Conservation (phyloP, 768 basidiomycete species). For the Calocybe gangraenosa region DNA sequence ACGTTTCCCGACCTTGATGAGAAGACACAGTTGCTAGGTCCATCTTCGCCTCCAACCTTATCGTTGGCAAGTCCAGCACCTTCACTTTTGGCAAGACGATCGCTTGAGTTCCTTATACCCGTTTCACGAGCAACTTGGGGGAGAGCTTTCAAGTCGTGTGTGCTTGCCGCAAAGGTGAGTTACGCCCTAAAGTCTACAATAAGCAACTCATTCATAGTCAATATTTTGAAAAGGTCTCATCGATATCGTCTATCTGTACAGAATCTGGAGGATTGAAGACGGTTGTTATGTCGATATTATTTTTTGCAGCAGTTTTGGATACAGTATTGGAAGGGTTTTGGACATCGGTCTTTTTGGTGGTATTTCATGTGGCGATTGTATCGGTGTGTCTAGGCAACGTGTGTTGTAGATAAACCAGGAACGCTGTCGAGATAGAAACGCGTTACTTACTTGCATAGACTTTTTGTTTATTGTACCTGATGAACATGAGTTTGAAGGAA, state of each 20-base stretch:
- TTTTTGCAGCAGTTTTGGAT: constrained; percentile 23
- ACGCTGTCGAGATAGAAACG: not conserved
- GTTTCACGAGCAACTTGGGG: constrained; percentile 11
- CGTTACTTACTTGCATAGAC: not conserved
- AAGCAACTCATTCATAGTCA: not conserved
- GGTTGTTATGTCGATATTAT: constrained; percentile 11
- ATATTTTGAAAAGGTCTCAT: no score
- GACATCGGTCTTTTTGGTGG: constrained; percentile 17
- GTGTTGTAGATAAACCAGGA: constrained; percentile 5
- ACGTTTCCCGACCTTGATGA: constrained; percentile 3
- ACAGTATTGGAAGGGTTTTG: constrained; percentile 21
- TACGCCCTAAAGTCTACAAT: not conserved
- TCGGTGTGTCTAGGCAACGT: constrained; percentile 9
- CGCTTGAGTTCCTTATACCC: not conserved
- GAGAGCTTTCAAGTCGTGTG: constrained; percentile 22
- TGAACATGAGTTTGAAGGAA: not conserved
- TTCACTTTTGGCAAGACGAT: not conserved
- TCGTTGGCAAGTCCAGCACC: not conserved
- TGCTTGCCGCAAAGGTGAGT: constrained; percentile 25
- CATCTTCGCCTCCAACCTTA: constrained; percentile 14
- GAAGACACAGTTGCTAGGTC: constrained; percentile 15
- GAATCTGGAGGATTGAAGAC: constrained; percentile 2
- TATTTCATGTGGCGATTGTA: constrained; percentile 18
- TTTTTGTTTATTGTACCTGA: not conserved
- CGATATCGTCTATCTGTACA: constrained; percentile 18